Percentiles rank a stretch among this genome's conserved stretches.
Conservation (phyloP, 305 asterid species). For the Galium porrigens region DNA sequence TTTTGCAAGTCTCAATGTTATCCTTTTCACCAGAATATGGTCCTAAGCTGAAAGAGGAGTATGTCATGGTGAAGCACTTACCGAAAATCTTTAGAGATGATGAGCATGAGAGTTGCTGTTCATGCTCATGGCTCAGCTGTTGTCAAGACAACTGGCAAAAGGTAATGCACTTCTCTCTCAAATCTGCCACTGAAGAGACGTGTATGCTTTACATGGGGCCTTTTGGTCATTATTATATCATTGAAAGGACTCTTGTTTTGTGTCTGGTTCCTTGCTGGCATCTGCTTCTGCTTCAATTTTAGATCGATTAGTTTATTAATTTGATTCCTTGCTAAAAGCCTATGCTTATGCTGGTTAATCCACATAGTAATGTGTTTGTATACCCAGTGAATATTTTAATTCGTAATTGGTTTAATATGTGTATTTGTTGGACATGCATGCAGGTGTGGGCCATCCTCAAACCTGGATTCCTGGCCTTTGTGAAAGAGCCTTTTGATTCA, state of each 20-base stretch:
- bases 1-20: conserved; percentile 84
- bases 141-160: conserved; percentile 65
- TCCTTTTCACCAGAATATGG: conserved; percentile 88
- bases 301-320: not conserved
- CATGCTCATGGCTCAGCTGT: conserved; percentile 44
- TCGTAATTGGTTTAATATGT: not conserved
- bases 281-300: not conserved
- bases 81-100: conserved; percentile 37
- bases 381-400: no score
- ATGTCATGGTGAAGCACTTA: conserved; percentile 68
- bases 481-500: conserved; percentile 56
- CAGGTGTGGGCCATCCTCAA: conserved; percentile 95
- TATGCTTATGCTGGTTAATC: not conserved
- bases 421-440: conserved; percentile 15
- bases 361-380: not conserved
- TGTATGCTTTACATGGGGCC: not conserved
- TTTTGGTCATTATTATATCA: not conserved
- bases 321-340: no score
- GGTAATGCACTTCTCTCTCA: conserved; percentile 27
- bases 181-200: conserved; percentile 2
- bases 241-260: not conserved
- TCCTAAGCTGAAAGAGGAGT: conserved; percentile 92
- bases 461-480: conserved; percentile 83
- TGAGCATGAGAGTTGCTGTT: conserved; percentile 39
- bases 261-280: not conserved